Evolutionary conservation across 1,284 basidiomycete genomes (phyloP).

Genomic region (Pascua guehoae): DNA sequence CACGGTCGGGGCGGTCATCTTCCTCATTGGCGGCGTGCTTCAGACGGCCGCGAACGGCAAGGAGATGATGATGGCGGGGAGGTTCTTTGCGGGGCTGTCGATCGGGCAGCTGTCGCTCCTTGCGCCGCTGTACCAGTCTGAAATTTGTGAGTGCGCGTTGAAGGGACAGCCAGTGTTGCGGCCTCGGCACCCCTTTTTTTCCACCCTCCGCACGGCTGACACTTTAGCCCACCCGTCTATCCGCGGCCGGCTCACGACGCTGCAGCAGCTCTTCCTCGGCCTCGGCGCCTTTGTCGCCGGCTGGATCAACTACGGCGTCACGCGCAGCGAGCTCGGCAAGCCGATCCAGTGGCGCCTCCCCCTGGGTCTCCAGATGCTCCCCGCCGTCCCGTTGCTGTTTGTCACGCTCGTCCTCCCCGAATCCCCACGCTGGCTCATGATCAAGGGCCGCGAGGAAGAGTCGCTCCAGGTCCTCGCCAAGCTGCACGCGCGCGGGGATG

Average conservation of each 20-base stretch:
- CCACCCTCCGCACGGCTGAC: too few species aligned
- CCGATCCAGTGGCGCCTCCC: constrained; percentile 10
- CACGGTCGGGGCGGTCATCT: constrained; percentile 47
- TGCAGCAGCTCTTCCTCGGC: constrained; percentile 59
- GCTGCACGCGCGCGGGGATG: constrained; percentile 24
- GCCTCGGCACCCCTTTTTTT: too few species aligned
- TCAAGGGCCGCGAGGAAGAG: constrained; percentile 39
- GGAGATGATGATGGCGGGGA: constrained; percentile 61
- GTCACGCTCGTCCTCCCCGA: constrained; percentile 57
- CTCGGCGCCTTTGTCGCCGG: constrained; percentile 47
- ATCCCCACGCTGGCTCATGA: constrained; percentile 54
- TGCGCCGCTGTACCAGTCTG: constrained; percentile 54
- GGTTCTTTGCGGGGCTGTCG: constrained; percentile 58
- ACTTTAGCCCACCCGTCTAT: constrained; percentile 57
- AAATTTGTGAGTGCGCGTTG: constrained; percentile 49
- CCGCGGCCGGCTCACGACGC: constrained; percentile 59
- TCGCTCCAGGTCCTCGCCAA: constrained; percentile 31
- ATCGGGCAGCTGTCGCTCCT: constrained; percentile 59
- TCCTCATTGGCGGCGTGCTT: constrained; percentile 56
- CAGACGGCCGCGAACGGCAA: constrained; percentile 53
- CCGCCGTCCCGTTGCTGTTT: constrained; percentile 58
- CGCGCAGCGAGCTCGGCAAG: not conserved
- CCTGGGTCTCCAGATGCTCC: constrained; percentile 24
- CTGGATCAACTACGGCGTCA: constrained; percentile 14
- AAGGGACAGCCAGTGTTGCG: too few species aligned